Evolutionary conservation across 106 monocot species (phyloP).

Genomic region (Dactylorhiza incarnata): DNA sequence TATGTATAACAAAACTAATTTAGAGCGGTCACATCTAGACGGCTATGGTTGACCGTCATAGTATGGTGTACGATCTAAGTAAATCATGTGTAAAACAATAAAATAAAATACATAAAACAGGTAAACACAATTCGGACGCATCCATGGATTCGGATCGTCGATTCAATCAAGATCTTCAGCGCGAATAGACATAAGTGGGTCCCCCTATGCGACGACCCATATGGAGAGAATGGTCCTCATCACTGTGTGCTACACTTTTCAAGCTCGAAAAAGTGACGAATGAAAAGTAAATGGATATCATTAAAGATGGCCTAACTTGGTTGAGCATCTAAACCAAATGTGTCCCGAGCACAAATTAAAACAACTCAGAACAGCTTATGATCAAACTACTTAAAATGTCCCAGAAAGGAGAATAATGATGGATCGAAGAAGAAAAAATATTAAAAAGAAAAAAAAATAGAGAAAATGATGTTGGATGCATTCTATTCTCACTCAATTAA

Average conservation of each 20-base stretch:
- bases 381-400: background rate
- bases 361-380: background rate
- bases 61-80: no score
- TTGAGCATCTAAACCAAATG: background rate
- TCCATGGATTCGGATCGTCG: no score
- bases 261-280: background rate
- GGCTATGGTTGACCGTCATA: no score
- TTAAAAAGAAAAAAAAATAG: background rate
- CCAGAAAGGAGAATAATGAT: background rate
- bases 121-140: no score
- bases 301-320: background rate
- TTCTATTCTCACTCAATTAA: background rate
- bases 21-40: no score
- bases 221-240: no score
- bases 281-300: background rate
- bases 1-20: no score
- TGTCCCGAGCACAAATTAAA: background rate
- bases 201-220: no score
- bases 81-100: no score
- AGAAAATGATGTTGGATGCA: background rate
- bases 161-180: no score
- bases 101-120: no score
- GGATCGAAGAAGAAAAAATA: background rate
- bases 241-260: background rate
- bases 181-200: no score